A percentile compares a stretch with the other conserved stretches of the same genome.
Evolutionary conservation across 441 rosid genomes (phyloP).

Genomic region (Theobroma grandiflorum): DNA sequence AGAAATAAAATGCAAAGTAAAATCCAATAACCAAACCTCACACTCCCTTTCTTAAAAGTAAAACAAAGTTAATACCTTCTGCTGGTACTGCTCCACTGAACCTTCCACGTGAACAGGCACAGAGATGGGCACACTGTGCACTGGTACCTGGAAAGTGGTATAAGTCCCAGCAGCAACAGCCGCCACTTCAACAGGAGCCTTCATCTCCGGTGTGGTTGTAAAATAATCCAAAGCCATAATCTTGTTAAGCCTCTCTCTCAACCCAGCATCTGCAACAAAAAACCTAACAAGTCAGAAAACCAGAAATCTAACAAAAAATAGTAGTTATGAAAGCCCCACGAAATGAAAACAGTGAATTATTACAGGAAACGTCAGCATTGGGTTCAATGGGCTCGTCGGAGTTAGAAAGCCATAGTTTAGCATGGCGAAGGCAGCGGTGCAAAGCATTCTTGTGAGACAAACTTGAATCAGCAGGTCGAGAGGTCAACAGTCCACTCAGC

Average conservation of each 20-base stretch:
- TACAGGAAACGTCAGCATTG: conserved; percentile 65
- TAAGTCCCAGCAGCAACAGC: conserved; percentile 66
- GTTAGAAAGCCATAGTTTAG: conserved; percentile 71
- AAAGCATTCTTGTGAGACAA: conserved; percentile 81
- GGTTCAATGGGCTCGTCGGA: conserved; percentile 66
- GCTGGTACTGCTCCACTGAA: conserved; percentile 43
- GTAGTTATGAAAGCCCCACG: too few relatives aligned
- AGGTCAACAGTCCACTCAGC: conserved; percentile 64
- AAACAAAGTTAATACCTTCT: conserved; percentile 45
- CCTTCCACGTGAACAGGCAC: conserved; percentile 48
- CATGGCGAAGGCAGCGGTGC: conserved; percentile 71
- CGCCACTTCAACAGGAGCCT: conserved; percentile 76
- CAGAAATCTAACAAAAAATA: conserved; percentile 9
- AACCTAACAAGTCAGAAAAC: not conserved
- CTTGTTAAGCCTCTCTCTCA: conserved; percentile 76
- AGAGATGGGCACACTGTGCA: conserved; percentile 43
- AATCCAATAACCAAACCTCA: not conserved
- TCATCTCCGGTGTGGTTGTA: conserved; percentile 79
- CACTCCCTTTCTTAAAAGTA: not conserved
- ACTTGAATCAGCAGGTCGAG: conserved; percentile 74
- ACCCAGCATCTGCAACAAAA: conserved; percentile 57
- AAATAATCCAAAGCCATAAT: conserved; percentile 88
- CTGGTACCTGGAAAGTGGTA: conserved; percentile 65
- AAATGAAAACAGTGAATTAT: conserved; percentile 3
- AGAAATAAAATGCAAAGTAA: conserved; percentile 10